phyloP scores from a whole-genome alignment of 2,329 filamentous ascomycete species.

The Cylindrodendrum hubeiense region DNA sequence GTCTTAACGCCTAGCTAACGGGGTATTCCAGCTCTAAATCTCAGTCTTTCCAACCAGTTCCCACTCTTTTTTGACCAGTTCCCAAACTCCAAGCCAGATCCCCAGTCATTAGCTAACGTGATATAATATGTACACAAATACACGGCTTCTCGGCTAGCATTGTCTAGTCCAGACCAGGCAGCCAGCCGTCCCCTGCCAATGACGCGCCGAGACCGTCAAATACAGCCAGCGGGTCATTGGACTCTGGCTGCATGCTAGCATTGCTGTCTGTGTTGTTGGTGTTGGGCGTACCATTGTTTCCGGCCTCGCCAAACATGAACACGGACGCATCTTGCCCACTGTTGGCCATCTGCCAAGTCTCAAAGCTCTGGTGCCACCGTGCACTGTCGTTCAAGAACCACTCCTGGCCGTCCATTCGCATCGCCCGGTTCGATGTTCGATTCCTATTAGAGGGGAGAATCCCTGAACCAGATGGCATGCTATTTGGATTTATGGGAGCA shows the following conservation, averaged over 20 bases:
- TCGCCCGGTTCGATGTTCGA: constrained; percentile 32
- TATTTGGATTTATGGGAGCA: constrained; percentile 33
- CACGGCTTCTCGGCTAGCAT: background rate
- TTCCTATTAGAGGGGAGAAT: constrained; percentile 38
- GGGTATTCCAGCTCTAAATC: constrained; percentile 10
- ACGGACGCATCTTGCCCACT: constrained; percentile 40
- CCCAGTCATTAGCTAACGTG: background rate
- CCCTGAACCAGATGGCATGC: constrained; percentile 26
- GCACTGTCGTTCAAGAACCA: constrained; percentile 70
- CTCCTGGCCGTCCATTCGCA: constrained; percentile 63
- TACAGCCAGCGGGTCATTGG: constrained; percentile 38
- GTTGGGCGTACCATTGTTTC: constrained; percentile 35
- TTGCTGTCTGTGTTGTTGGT: constrained; percentile 31
- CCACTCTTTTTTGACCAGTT: background rate
- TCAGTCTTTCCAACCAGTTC: background rate
- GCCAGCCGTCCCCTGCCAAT: constrained; percentile 49
- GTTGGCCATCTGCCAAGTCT: constrained; percentile 61
- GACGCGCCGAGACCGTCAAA: constrained; percentile 51
- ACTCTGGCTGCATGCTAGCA: constrained; percentile 32
- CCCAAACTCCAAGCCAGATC: constrained; percentile 15
- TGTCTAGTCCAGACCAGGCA: constrained; percentile 51
- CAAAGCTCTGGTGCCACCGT: constrained; percentile 70
- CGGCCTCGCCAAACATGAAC: constrained; percentile 46
- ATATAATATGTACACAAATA: background rate
- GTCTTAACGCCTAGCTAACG: background rate